Evolutionary conservation across 192 early-diverging fungal species (phyloP).

Genomic region (Glomus cerebriforme): DNA sequence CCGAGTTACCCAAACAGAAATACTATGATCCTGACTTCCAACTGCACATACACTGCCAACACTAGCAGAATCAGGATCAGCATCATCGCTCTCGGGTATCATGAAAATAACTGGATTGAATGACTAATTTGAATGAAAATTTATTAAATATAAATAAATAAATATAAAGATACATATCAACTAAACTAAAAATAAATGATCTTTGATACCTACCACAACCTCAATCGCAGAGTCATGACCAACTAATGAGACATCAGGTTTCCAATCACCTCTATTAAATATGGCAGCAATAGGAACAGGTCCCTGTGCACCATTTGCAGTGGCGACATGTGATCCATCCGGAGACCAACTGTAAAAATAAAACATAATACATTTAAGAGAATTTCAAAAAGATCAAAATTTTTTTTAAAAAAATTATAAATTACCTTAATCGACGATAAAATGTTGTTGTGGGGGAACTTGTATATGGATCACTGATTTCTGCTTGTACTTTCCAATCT

Average conservation of each 20-base stretch:
- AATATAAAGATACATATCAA: not conserved
- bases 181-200: not conserved
- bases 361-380: not conserved
- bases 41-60: constrained; percentile 75
- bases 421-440: constrained; percentile 81
- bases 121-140: constrained; percentile 11
- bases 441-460: constrained; percentile 86
- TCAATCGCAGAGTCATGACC: constrained; percentile 89
- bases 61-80: constrained; percentile 31
- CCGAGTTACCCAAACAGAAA: constrained; percentile 88
- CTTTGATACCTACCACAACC: constrained; percentile 62
- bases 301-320: constrained; percentile 87
- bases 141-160: not conserved
- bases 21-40: constrained; percentile 85
- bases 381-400: not conserved
- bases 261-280: constrained; percentile 77
- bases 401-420: not conserved
- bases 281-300: constrained; percentile 78
- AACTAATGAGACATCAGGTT: constrained; percentile 76
- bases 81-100: constrained; percentile 30
- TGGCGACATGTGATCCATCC: constrained; percentile 89
- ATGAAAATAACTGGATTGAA: constrained; percentile 27
- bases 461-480: constrained; percentile 71
- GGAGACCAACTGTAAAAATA: constrained; percentile 82
- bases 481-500: constrained; percentile 83